Base-by-base conservation (phyloP, 345 rosid genomes). In the Atalantia buxifolia region DNA sequence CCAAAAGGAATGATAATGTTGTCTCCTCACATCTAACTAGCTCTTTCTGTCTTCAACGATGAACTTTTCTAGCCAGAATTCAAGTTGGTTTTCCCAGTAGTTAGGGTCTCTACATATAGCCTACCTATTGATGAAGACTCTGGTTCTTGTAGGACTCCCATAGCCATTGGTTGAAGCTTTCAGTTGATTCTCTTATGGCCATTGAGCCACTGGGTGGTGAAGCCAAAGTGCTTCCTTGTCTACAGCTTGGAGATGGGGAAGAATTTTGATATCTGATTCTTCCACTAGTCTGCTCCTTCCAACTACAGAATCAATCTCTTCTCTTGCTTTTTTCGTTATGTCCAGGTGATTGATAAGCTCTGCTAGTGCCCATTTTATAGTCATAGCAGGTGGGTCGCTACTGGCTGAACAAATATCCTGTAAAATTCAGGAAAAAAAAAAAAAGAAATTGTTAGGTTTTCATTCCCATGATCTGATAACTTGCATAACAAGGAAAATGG, bases 321-420 rank as follows among this genome's bases (percentile, higher is more conserved):
- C 77, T 85, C 87, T 83, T 42, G 88, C 89, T 81, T 85, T 93
- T 59, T 59, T 12, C 81, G 86, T 75, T 27, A 85, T 76, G 8
- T 82, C 57, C 7, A 85, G 92, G 74, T 90, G 84, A 75, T 93
- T 93, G 13, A 92, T 90, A 62, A 90, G 86, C 85, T 93, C 98
- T 3, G 92, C 81, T 57, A 89, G 80, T 72, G 94, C 93, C 95
- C 94, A 91, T 74, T 89, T 90, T 68, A 28, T 84, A 1, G 88
- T 77, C n/a, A 84, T 74, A 0, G 93, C 90, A 3, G 93, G 83
- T 62, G 92, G 89, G 60, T 90, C 94, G 1, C 92, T 91, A 77
- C 94, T 96, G 6, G 84, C 96, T 10, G 77, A 88, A 80, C 90
- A 64, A 91, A 48, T 82, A 64, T 92, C 87, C 97, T 91, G 14